Conservation (phyloP, 2,329 filamentous ascomycete species). For the Stemphylium beticola region DNA sequence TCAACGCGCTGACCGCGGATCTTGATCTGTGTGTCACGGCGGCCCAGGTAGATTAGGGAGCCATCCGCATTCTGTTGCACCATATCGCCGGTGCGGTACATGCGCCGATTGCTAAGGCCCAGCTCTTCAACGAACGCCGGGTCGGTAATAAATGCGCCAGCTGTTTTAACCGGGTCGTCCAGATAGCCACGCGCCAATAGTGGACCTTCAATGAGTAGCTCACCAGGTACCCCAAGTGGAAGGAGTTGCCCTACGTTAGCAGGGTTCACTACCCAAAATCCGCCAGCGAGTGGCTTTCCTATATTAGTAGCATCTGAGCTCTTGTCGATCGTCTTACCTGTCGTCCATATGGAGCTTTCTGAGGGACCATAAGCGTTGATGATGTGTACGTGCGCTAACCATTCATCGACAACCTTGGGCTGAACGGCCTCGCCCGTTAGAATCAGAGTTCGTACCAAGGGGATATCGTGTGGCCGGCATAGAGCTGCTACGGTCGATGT, state of each 20-base stretch:
- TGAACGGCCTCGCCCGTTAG: too few relatives aligned
- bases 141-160: conserved; percentile 44
- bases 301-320: too few relatives aligned
- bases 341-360: too few relatives aligned
- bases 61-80: conserved; percentile 2
- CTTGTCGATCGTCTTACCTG: too few relatives aligned
- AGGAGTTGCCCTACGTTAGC: background rate
- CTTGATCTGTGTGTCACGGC: conserved; percentile 31
- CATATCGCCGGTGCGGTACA: conserved; percentile 15
- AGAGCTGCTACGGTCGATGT: background rate
- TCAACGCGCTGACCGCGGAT: conserved; percentile 32
- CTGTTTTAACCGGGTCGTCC: conserved; percentile 35
- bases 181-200: conserved; percentile 42
- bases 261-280: background rate
- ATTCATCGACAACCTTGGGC: too few relatives aligned
- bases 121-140: too few relatives aligned
- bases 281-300: background rate
- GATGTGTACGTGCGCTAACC: too few relatives aligned
- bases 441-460: too few relatives aligned
- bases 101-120: background rate
- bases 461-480: background rate
- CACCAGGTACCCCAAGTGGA: conserved; percentile 31
- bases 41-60: conserved; percentile 19
- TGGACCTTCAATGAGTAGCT: conserved; percentile 64
- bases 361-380: too few relatives aligned